Evolutionary conservation across 306 rosid species (phyloP).

Genomic region (Betula pendula): DNA sequence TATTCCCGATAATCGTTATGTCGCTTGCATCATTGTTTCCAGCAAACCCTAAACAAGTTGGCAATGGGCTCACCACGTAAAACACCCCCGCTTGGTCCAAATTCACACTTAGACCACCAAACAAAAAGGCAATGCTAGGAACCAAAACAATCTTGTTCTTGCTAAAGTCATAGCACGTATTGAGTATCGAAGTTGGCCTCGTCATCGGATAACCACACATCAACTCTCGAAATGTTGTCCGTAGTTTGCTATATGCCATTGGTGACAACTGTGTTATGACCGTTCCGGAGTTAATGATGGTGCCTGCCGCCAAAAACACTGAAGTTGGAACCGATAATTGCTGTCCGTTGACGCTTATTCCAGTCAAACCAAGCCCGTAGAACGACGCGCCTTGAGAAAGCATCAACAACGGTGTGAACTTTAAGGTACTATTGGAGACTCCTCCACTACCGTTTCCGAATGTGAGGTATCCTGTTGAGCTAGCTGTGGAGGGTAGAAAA

Average conservation of each 20-base stretch:
- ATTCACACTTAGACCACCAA: slow-evolving; percentile 36
- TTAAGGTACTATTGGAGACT: neutral
- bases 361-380: slow-evolving; percentile 49
- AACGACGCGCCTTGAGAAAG: slow-evolving; percentile 35
- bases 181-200: slow-evolving; percentile 35
- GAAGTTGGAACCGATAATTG: slow-evolving; percentile 39
- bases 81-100: slow-evolving; percentile 35
- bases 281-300: slow-evolving; percentile 76
- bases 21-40: neutral
- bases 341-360: slow-evolving; percentile 41
- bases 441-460: slow-evolving; percentile 35
- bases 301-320: slow-evolving; percentile 44
- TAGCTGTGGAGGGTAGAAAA: slow-evolving; percentile 64
- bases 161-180: slow-evolving; percentile 70
- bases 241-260: slow-evolving; percentile 45
- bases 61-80: slow-evolving; percentile 14
- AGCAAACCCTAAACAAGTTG: slow-evolving; percentile 44
- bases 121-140: slow-evolving; percentile 48
- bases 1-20: slow-evolving; percentile 2
- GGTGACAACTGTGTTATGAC: slow-evolving; percentile 65
- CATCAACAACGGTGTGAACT: slow-evolving; percentile 53
- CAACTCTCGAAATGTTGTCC: slow-evolving; percentile 27
- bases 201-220: slow-evolving; percentile 48
- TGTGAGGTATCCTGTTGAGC: slow-evolving; percentile 50
- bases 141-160: neutral